Percentiles rank a stretch among this genome's conserved stretches.
phyloP scores from a whole-genome alignment of 2,329 filamentous ascomycete species.

The Cladosporium sp. region DNA sequence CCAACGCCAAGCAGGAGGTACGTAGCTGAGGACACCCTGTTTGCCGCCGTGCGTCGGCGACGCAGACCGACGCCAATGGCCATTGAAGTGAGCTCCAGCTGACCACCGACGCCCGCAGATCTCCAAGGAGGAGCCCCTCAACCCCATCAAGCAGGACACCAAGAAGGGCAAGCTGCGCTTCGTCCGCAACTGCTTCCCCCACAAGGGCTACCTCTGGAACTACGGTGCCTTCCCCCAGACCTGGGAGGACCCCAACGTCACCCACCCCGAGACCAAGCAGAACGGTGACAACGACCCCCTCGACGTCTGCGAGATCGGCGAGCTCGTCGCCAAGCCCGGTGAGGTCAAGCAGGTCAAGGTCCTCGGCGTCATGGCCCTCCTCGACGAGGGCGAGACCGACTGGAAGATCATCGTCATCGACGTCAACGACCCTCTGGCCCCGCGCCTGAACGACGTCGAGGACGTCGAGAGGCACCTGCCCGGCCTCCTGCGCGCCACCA shows the following conservation, averaged over 20 bases:
- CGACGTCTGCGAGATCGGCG: constrained; percentile 98
- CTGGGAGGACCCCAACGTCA: constrained; percentile 94
- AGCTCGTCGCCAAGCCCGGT: constrained; percentile 90
- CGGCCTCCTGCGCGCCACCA: constrained; percentile 92
- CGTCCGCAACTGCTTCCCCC: constrained; percentile 99
- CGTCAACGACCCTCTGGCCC: constrained; percentile 89
- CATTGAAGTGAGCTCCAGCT: not conserved
- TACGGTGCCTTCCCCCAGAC: constrained; percentile 99
- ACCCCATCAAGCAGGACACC: constrained; percentile 98
- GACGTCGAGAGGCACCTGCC: constrained; percentile 98
- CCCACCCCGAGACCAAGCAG: constrained; percentile 98
- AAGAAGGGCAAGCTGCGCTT: constrained; percentile 99
- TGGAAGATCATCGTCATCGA: constrained; percentile 99
- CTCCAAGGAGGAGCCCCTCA: constrained; percentile 96
- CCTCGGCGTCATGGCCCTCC: constrained; percentile 96
- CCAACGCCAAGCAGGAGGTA: constrained; percentile 99
- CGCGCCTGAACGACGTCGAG: constrained; percentile 97
- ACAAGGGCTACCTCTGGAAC: constrained; percentile 99
- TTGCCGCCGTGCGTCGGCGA: not conserved
- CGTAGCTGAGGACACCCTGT: constrained; percentile 30
- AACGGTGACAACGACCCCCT: constrained; percentile 99
- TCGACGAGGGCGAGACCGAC: constrained; percentile 99
- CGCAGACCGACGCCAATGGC: not conserved
- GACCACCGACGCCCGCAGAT: constrained; percentile 57
- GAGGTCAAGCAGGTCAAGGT: constrained; percentile 99